Percentiles rank a stretch among this genome's conserved stretches.
phyloP scores from a whole-genome alignment of 306 rosid genomes.

The Prunus dulcis region DNA sequence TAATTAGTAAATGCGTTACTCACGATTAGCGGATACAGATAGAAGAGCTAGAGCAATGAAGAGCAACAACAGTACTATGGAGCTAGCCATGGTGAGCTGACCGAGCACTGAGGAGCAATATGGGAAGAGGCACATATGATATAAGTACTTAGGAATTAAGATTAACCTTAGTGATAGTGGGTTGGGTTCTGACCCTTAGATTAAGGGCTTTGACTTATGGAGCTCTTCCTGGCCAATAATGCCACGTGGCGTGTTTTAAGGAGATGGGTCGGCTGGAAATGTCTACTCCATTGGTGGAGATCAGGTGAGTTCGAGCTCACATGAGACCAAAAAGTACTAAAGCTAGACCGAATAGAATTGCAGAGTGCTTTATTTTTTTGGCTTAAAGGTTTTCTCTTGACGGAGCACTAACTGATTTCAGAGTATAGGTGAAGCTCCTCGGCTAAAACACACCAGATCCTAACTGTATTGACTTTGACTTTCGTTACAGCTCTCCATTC shows the following conservation, averaged over 20 bases:
- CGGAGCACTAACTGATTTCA: not conserved
- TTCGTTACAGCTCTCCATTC: not conserved
- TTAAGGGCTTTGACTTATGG: not conserved
- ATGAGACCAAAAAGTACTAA: not conserved
- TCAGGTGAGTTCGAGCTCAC: not conserved
- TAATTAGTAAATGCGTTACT: not conserved
- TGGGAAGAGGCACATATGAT: not conserved
- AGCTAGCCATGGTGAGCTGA: conserved; percentile 9
- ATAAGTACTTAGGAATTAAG: too few relatives aligned
- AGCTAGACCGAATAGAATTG: not conserved
- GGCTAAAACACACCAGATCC: not conserved
- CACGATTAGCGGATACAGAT: not conserved
- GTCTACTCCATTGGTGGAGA: not conserved
- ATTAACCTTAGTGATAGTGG: not conserved
- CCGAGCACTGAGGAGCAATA: not conserved
- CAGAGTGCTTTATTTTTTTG: not conserved
- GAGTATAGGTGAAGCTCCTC: not conserved
- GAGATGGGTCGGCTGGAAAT: not conserved
- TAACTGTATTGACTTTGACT: not conserved
- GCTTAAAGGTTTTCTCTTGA: not conserved
- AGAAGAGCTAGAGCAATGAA: not conserved
- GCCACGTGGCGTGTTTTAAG: not conserved
- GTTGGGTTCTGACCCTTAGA: not conserved
- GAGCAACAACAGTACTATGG: not conserved
- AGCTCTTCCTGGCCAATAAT: not conserved